These are phyloP conservation scores for Geopyxis carbonaria DNA, from an alignment of 495 filamentous ascomycete genomes.

Conservation along the genomic window DNA sequence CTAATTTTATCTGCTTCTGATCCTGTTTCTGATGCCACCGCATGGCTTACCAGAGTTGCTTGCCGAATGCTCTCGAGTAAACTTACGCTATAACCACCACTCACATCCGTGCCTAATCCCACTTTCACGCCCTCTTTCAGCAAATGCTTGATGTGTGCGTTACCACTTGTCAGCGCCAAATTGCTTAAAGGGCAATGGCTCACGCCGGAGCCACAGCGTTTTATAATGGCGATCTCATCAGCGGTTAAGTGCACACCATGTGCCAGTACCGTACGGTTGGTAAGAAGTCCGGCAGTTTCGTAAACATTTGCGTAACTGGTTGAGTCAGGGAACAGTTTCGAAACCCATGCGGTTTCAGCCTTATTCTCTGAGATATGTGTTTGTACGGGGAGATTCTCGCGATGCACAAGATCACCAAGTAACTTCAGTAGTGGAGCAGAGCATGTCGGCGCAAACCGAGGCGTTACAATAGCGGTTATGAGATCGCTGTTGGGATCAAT, in stretches of 20 bases:
- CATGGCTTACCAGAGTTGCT: conserved; percentile 54
- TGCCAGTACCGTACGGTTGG: conserved; percentile 58
- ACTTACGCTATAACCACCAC: conserved; percentile 63
- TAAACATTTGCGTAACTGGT: conserved; percentile 62
- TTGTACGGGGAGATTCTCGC: conserved; percentile 51
- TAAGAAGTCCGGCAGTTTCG: conserved; percentile 51
- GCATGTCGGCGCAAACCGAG: conserved; percentile 75
- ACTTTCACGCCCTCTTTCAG: conserved; percentile 59
- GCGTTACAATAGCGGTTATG: conserved; percentile 67
- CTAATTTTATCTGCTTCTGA: conserved; percentile 38
- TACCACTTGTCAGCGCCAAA: conserved; percentile 55
- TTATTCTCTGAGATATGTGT: conserved; percentile 85
- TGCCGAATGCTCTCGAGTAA: conserved; percentile 66
- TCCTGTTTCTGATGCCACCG: conserved; percentile 37
- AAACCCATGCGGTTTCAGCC: conserved; percentile 52
- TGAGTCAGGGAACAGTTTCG: conserved; percentile 46
- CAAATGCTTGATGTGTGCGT: conserved; percentile 51
- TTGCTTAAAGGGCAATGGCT: conserved; percentile 81
- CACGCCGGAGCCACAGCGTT: conserved; percentile 42
- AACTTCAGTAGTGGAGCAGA: conserved; percentile 37
- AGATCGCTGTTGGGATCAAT: conserved; percentile 48
- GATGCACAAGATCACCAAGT: conserved; percentile 37
- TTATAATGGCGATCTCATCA: conserved; percentile 46
- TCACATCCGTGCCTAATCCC: conserved; percentile 79
- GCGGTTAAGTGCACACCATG: conserved; percentile 63